phyloP scores from a whole-genome alignment of 257 asterid genomes.

The Plantago major region DNA sequence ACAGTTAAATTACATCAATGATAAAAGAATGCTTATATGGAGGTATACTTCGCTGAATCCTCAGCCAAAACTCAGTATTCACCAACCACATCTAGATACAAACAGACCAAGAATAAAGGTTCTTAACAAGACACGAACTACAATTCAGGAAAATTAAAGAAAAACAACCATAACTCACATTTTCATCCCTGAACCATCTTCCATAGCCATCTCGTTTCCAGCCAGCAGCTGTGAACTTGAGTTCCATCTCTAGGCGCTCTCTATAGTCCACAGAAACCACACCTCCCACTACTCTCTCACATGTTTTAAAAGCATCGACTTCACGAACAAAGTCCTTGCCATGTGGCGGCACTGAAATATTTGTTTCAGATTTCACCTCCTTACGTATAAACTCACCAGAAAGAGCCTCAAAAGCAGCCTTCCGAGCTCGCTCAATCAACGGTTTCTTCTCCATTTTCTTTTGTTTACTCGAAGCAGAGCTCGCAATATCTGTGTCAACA shows the following conservation, averaged over 20 bases:
- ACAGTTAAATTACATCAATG: not conserved
- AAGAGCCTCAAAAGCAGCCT: constrained; percentile 45
- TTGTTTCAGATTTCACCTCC: constrained; percentile 22
- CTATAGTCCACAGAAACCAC: constrained; percentile 26
- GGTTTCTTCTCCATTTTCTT: constrained; percentile 27
- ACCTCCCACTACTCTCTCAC: constrained; percentile 18
- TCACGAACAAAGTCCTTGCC: constrained; percentile 15
- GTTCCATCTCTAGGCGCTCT: constrained; percentile 47
- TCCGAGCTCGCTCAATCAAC: constrained; percentile 39
- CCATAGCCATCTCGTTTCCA: constrained; percentile 78
- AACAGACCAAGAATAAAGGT: not conserved
- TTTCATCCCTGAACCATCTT: constrained; percentile 80
- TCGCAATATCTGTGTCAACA: constrained; percentile 18
- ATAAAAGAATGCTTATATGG: too few species aligned
- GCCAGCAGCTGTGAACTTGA: constrained; percentile 73
- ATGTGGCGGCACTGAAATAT: constrained; percentile 2
- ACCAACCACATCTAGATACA: not conserved
- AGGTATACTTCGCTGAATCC: too few species aligned
- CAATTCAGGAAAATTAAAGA: constrained; percentile 3
- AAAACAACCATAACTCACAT: constrained; percentile 36
- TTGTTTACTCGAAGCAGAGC: constrained; percentile 15
- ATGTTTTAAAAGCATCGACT: constrained; percentile 19
- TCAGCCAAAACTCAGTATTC: not conserved
- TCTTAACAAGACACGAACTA: not conserved
- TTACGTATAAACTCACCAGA: constrained; percentile 14